Evolutionary conservation across 306 rosid species (phyloP).

Genomic region (Glycine soja): DNA sequence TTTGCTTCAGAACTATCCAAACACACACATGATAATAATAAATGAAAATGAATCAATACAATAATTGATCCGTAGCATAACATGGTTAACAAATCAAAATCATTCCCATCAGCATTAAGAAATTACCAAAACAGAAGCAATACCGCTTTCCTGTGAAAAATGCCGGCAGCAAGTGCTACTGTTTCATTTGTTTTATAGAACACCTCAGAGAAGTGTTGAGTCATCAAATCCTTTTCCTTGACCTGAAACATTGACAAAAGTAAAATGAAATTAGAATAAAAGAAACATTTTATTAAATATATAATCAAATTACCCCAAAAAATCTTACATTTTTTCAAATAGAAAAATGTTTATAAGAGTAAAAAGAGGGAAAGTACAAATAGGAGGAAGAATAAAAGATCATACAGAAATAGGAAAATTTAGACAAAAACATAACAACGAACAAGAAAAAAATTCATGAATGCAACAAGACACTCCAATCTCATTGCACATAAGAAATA

Average conservation of each 20-base stretch:
- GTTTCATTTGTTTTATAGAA: conserved; percentile 80
- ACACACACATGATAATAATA: not conserved
- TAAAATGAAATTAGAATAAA: conserved; percentile 28
- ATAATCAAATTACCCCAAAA: too few relatives aligned
- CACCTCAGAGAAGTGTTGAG: conserved; percentile 85
- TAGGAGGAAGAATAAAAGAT: too few relatives aligned
- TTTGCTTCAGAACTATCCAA: not conserved
- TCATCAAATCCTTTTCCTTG: conserved; percentile 96
- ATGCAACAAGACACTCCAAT: too few relatives aligned
- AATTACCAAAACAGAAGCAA: not conserved
- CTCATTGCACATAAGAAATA: too few relatives aligned
- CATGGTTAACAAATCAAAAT: not conserved
- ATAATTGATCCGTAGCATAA: not conserved
- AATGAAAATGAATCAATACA: not conserved
- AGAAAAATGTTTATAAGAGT: too few relatives aligned
- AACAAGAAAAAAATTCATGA: too few relatives aligned
- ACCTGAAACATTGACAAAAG: conserved; percentile 62
- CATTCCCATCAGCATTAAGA: not conserved
- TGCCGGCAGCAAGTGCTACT: conserved; percentile 98
- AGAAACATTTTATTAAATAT: too few relatives aligned
- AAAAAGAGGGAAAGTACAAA: too few relatives aligned
- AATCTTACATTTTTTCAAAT: too few relatives aligned
- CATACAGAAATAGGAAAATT: too few relatives aligned
- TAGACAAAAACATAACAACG: too few relatives aligned
- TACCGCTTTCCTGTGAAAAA: conserved; percentile 98